These are phyloP conservation scores for Coniochaeta prunicola DNA, from an alignment of 2,329 filamentous ascomycete species.

Conservation along the genomic window DNA sequence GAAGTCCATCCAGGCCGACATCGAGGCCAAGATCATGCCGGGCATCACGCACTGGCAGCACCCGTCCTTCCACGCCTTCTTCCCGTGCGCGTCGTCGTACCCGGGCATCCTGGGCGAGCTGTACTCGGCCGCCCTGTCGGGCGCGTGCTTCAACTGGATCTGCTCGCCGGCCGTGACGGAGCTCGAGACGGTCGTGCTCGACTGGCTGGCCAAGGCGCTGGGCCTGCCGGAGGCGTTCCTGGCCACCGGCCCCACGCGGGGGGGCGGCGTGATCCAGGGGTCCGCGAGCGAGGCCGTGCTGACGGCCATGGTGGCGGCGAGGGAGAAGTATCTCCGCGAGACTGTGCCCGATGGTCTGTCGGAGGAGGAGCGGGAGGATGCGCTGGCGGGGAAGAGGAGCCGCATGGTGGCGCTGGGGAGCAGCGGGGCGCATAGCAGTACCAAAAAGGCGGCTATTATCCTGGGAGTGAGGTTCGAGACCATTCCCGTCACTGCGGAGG, in stretches of 20 bases:
- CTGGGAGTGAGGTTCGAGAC: constrained; percentile 74
- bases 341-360: constrained; percentile 38
- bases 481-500: constrained; percentile 53
- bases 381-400: constrained; percentile 57
- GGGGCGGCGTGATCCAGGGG: constrained; percentile 92
- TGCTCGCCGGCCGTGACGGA: constrained; percentile 90
- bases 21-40: constrained; percentile 80
- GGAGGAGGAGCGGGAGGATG: constrained; percentile 59
- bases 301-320: constrained; percentile 78
- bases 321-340: constrained; percentile 67
- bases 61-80: constrained; percentile 95
- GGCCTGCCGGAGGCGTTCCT: constrained; percentile 66
- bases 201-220: constrained; percentile 79
- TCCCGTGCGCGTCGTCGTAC: constrained; percentile 74
- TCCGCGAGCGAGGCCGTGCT: constrained; percentile 83
- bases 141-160: constrained; percentile 95
- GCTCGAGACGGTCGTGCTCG: constrained; percentile 85
- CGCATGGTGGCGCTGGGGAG: constrained; percentile 75
- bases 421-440: constrained; percentile 73
- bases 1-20: constrained; percentile 72
- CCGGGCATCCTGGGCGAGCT: constrained; percentile 86
- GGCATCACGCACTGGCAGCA: constrained; percentile 93
- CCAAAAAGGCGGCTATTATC: constrained; percentile 80
- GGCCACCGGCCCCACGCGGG: constrained; percentile 60
- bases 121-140: constrained; percentile 82